Conservation (phyloP, 345 rosid genomes). For the Acer saccharum region DNA sequence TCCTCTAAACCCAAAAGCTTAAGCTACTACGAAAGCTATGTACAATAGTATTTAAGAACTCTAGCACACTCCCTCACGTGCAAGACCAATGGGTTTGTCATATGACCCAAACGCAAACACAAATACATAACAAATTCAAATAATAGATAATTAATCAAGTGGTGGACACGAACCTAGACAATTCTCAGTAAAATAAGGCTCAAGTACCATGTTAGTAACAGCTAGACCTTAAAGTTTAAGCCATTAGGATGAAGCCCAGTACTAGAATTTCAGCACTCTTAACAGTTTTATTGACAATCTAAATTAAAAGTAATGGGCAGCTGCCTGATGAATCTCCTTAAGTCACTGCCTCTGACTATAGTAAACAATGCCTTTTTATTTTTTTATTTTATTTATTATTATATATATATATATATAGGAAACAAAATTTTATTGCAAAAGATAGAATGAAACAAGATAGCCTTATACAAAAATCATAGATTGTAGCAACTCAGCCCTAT, state of each 20-base stretch:
- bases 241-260: neutral
- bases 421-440: too few relatives aligned
- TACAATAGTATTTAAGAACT: neutral
- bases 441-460: too few relatives aligned
- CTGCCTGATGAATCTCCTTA: neutral
- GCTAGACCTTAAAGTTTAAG: neutral
- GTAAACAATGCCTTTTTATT: neutral
- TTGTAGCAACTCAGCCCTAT: too few relatives aligned
- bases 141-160: neutral
- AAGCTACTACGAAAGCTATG: neutral
- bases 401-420: too few relatives aligned
- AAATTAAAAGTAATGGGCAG: neutral
- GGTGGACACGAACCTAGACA: neutral
- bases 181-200: neutral
- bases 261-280: neutral
- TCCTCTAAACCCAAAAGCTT: neutral
- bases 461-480: too few relatives aligned
- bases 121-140: neutral
- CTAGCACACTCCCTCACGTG: neutral
- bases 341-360: neutral
- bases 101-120: neutral
- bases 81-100: neutral
- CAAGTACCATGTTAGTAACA: neutral
- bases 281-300: neutral
- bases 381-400: neutral